A percentile compares a stretch with the other conserved stretches of the same genome.
phyloP scores from a whole-genome alignment of 805 yeast genomes.

The Candida michaelii region DNA sequence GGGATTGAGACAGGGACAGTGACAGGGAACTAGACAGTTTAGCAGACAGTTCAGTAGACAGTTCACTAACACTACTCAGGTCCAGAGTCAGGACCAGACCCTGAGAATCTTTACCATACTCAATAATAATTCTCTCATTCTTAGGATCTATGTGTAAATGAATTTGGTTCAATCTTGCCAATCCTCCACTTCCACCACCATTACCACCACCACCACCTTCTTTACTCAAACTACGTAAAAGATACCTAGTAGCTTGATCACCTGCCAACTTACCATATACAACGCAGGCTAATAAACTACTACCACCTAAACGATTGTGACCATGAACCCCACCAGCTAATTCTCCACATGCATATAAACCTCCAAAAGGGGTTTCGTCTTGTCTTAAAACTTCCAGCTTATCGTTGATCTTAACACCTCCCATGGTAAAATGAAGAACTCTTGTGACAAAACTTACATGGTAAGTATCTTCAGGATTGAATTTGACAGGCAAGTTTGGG shows the following conservation, averaged over 20 bases:
- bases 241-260: constrained; percentile 36
- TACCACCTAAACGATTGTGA: constrained; percentile 58
- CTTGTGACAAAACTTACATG: constrained; percentile 56
- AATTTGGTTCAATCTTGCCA: constrained; percentile 41
- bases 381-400: constrained; percentile 42
- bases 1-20: no score
- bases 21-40: no score
- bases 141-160: constrained; percentile 45
- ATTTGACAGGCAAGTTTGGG: constrained; percentile 47
- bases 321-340: constrained; percentile 72
- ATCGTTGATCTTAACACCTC: constrained; percentile 60
- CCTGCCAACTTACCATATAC: constrained; percentile 52
- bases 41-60: no score
- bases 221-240: constrained; percentile 2
- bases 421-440: constrained; percentile 69
- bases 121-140: constrained; percentile 32
- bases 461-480: constrained; percentile 32
- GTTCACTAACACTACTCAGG: no score
- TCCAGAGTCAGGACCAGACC: no score
- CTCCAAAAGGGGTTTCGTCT: constrained; percentile 30
- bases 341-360: constrained; percentile 65
- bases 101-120: constrained; percentile 17
- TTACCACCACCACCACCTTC: constrained; percentile 7
- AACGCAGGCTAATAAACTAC: constrained; percentile 58
- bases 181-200: constrained; percentile 8